Base-by-base conservation (phyloP, 1,139 yeast genomes). In the Yarrowia galli region DNA sequence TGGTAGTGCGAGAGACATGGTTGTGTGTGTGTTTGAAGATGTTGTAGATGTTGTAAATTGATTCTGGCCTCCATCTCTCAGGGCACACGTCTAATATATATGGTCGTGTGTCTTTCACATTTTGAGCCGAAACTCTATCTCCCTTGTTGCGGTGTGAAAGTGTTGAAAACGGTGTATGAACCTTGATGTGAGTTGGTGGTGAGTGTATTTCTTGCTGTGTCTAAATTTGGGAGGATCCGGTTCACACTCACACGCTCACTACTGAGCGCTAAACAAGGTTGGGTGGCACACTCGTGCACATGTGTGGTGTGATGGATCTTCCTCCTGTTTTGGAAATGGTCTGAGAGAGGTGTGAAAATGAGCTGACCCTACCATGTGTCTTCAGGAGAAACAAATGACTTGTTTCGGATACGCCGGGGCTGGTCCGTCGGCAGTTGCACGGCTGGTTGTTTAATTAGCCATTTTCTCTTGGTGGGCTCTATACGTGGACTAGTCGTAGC, bases 81-180 rank as follows among this genome's bases (percentile, higher is more conserved):
- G 45, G 46, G 28, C 28, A 13, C 28, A n/a, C 46, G 42, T 25
- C 48, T 40, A 38, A 40, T 54, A 54, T 54, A 54, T 54, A 54
- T 28, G 61, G 61, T 40, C 42, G 64, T 43, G 51, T 40, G 51
- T 42, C 64, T 58, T 58, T 58, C 64, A 58, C 64, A 58, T 58
- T 58, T 38, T 40, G 42, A 15, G 64, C 64, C 64, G 64, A 58
- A 58, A 58, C 28, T 54, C 61, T 40, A 42, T 58, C 40, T 43
- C 9, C 32, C 51, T 43, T 58, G 40, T 42, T 40, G 51, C 51
- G 49, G 64, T 58, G 64, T 58, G 64, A 58, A 58, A 58, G 49
- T 58, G 64, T 58, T 43, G 64, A 20, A 43, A 58, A 58, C 51
- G 48, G 49, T 43, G 6, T 25, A 20, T 32, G 22, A 58, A 58